Evolutionary conservation across 352 stramenopile species (phyloP), one percentile per base, ranked within the genome.

Genomic region (Globisporangium acanthophoron): DNA sequence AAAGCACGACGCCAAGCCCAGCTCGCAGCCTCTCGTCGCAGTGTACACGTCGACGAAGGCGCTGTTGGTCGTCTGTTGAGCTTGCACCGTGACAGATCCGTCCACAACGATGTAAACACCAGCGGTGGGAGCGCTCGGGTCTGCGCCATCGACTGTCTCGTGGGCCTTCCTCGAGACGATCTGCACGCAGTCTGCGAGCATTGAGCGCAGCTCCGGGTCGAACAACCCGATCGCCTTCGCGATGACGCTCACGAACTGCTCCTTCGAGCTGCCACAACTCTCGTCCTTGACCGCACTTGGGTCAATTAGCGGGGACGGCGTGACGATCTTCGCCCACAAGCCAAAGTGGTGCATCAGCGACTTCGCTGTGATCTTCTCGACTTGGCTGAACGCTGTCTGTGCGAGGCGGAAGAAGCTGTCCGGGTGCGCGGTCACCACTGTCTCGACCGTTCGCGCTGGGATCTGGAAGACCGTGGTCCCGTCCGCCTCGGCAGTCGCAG

Each of bases 321-420:
- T 59, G 33, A 85, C 62, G n/a, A 85, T 76, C 58, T 76, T 71
- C 0, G 65, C 61, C 7, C 65, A 60, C 8, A 92, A 54, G 9
- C 85, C 85, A 64, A 95, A 95, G 52, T 95, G 85, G 52, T 95
- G 79, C 24, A 92, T 74, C 7, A 95, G 57, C 8, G 85, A 85
- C 48, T 87, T 88, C 5, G 74, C 61, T 2, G 85, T 92, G 54
- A 95, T 89, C 48, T 87, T 88, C 60, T 95, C 83, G 31, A 90
- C 74, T 73, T 95, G 85, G 56, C 73, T 89, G 20, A 95, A 59
- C 15, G 78, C 76, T 3, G 81, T 74, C 64, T 95, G 83, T 4
- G 81, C 72, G 1, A 93, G 62, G 37, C 83, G 82, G 37, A 88
- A 88, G 52, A 92, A 85, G 13, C 74, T 80, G 43, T 91, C 80